phyloP scores from a whole-genome alignment of 345 rosid genomes.

The Syzygium jambos region DNA sequence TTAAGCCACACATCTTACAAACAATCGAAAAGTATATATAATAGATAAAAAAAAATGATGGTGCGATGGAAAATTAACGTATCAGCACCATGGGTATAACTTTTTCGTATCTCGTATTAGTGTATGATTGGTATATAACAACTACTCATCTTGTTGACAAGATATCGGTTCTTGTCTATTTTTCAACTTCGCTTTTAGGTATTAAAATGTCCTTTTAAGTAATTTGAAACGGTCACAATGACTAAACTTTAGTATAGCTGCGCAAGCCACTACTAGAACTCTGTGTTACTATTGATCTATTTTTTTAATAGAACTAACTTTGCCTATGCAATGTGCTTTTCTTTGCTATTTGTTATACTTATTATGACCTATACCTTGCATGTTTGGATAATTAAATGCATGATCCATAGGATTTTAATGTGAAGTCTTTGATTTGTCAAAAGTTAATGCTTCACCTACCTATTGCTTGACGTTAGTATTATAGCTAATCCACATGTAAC shows the following conservation, averaged over 20 bases:
- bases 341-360: neutral
- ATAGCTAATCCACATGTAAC: neutral
- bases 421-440: neutral
- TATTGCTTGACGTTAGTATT: neutral
- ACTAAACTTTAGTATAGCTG: neutral
- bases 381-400: neutral
- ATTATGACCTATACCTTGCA: fast-evolving
- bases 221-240: fast-evolving
- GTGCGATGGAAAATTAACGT: neutral
- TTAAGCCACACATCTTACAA: neutral
- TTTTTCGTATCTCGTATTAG: no score
- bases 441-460: neutral
- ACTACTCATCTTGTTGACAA: fast-evolving
- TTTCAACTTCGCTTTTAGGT: neutral
- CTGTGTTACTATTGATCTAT: neutral
- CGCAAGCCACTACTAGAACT: neutral
- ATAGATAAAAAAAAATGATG: no score
- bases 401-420: neutral
- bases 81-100: neutral
- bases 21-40: neutral
- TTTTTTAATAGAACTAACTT: neutral
- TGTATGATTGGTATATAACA: neutral
- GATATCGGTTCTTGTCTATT: fast-evolving
- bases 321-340: neutral
- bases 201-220: no score